Evolutionary conservation across 2,329 filamentous ascomycete species (phyloP), one percentile per base, ranked within the genome.

Genomic region (Xylaria digitata): DNA sequence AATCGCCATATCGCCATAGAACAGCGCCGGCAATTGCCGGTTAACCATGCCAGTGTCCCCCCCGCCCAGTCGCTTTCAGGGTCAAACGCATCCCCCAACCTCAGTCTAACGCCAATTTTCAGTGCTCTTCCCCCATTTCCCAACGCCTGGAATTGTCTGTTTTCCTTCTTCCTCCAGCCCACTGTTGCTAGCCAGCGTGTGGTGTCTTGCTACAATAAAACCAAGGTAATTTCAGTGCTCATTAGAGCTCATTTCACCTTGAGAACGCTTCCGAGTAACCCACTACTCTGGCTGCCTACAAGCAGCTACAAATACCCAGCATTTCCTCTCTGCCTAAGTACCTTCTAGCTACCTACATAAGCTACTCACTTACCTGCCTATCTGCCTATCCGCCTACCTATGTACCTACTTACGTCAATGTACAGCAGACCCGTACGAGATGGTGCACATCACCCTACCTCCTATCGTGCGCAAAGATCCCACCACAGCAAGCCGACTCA

Each of bases 11-110:
- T 68, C 70, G 71, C 67, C 71, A 52, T 71, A 64, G 57, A 72
- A 72, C 59, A 72, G 72, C 69, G 61, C 70, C 73, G 73, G 74
- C 70, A 75, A 71, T 73, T 70, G 66, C 74, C 74, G 73, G 68
- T 46, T 48, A 53, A 49, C 48, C 45, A 37, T 49, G 23, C 37
- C 56, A 62, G 61, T 50, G 40, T 65, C 50, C 64, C 53, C 66
- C 65, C 46, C 64, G 49, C 67, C 61, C 46, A 55, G 58, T 21
- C 46, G 63, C 68, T 72, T 74, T 76, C 73, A 74, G 73, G 74
- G 74, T 76, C 74, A 76, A 76, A 73, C 72, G 69, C 62, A 74
- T 68, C 67, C 74, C 74, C 73, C 69, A 60, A 70, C 67, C 42
- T 43, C 37, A 52, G 55, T 61, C 64, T 58, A 68, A 50, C 58